Evolutionary conservation across 495 filamentous ascomycete species (phyloP), one percentile per base, ranked within the genome.

Genomic region (Hypoxylon fragiforme): DNA sequence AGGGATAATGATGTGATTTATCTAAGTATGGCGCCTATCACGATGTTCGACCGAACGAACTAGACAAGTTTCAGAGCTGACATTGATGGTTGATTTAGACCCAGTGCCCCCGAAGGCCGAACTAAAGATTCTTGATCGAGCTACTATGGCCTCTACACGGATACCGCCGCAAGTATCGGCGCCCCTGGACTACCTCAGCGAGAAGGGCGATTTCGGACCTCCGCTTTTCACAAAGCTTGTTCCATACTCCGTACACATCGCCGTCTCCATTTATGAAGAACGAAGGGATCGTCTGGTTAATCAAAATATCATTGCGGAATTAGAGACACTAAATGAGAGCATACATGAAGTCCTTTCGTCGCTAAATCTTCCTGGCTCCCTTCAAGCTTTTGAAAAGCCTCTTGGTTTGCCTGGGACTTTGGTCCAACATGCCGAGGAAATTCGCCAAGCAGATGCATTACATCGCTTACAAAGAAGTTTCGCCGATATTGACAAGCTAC

Each of bases 1-100:
- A 95, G 90, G 68, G 94, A 98, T 63, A 98, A 98, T 57, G 90
- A 98, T 70, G 70, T 95, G 39, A 96, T 98, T 13, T 98, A 97
- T 67, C 74, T 97, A 3, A 82, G 80, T 78, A 70, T 45, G 60
- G 38, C 5, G 19, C 8, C 16, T 9, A 2, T 32, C 9, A 26
- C n/a, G 0, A 7, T 12, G 4, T 28, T 4, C 24, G 13, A 11
- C 32, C 6, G 7, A 3, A 13, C 5, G 18, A 2, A 6, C 2
- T n/a, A 3, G 1, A 14, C 12, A 12, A 7, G 19, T 37, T 38
- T 12, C 7, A 6, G 37, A 21, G 20, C 64, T 62, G 38, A 65
- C 39, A 60, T 53, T 14, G 41, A 15, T 8, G 20, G 12, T n/a
- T n/a, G n/a, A n/a, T 15, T 14, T 66, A 84, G 80, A 85, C 44